Evolutionary conservation across 202 grass and related monocot species (phyloP).

Genomic region (Musa balbisiana): DNA sequence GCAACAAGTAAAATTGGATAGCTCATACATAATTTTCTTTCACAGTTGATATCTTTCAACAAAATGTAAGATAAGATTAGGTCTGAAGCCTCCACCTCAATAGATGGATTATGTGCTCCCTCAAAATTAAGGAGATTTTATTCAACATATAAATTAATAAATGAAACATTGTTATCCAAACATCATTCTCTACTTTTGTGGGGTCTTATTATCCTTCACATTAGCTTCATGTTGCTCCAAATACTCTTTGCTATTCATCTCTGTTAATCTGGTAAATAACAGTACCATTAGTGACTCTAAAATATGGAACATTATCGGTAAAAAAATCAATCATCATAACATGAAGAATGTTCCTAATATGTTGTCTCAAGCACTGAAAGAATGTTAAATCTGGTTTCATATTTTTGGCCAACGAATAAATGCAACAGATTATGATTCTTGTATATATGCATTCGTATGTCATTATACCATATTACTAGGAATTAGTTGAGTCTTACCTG

Average conservation of each 20-base stretch:
- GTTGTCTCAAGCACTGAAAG: background rate
- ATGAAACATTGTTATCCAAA: background rate
- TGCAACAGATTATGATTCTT: background rate
- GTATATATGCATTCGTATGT: background rate
- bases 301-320: too few relatives aligned
- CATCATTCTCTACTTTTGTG: constrained; percentile 6
- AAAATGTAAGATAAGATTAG: too few relatives aligned
- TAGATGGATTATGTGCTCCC: too few relatives aligned
- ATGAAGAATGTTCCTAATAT: background rate
- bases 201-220: constrained; percentile 27
- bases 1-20: too few relatives aligned
- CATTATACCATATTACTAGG: background rate
- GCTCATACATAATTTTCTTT: too few relatives aligned
- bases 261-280: constrained; percentile 48
- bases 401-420: too few relatives aligned
- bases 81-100: too few relatives aligned
- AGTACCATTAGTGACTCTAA: background rate
- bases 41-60: too few relatives aligned
- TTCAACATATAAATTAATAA: too few relatives aligned
- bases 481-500: constrained; percentile 37
- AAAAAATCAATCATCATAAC: background rate
- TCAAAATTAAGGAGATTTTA: too few relatives aligned
- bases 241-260: constrained; percentile 87
- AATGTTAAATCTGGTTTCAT: too few relatives aligned
- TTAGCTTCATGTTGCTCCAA: constrained; percentile 58